Evolutionary conservation across 164 flowering plant species (phyloP), one percentile per base, ranked within the genome.

Genomic region (Malania oleifera): DNA sequence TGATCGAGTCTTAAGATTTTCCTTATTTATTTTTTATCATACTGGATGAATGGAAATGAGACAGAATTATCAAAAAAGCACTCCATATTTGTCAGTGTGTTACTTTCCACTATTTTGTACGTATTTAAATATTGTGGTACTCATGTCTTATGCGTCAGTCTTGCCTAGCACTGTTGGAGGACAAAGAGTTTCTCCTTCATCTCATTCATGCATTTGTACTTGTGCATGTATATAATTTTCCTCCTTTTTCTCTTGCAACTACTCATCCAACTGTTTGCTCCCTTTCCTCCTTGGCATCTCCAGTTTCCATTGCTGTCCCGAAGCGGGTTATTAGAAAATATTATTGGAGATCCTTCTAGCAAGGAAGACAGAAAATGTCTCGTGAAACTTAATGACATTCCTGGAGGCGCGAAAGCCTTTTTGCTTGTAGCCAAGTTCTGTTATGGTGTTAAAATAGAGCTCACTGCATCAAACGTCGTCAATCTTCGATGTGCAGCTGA

Each of bases 271-370:
- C 1, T 53, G 19, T 31, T n/a, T 19, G 31, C 20, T 39, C 25
- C 34, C 46, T 54, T 14, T 22, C 43, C 20, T 24, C 23, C 5
- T 43, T 54, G 39, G 60, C 24, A 34, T 56, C 10, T 52, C 56
- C 74, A 87, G 96, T 87, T 85, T 70, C 96, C 92, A 2, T 66
- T 83, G 72, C 72, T 85, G 9, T 83, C 90, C 2, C 77, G 81
- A 73, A 85, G 92, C 59, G 82, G 80, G 19, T 54, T 79, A 28
- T 52, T 88, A 35, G 86, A 76, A 65, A 75, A 71, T 29, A 61
- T 73, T 14, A 72, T 88, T 34, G 80, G 64, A 57, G 82, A 76
- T 14, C 29, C 41, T 40, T 57, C 70, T n/a, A 34, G 44, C 0
- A 69, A 73, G 40, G 78, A 72, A 47, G 82, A 67, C 38, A 44